A percentile compares a stretch with the other conserved stretches of the same genome.
phyloP scores from a whole-genome alignment of 345 rosid species.

The Eucalyptus caleyi region DNA sequence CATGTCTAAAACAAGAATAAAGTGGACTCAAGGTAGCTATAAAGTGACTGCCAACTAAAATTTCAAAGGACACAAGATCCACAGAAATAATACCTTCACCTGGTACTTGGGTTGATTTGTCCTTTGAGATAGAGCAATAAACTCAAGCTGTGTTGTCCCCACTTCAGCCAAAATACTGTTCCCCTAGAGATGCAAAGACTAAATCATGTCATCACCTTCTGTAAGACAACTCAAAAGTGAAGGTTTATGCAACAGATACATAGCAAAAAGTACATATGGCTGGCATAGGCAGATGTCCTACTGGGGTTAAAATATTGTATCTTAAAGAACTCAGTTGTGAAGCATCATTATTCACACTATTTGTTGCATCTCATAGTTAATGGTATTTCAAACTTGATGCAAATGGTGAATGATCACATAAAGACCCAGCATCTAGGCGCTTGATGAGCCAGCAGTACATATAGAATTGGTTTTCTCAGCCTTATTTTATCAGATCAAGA shows the following conservation, averaged over 20 bases:
- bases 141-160: slow-evolving; percentile 94
- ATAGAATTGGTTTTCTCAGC: neutral
- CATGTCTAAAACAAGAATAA: neutral
- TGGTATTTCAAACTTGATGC: neutral
- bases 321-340: neutral
- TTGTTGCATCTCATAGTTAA: neutral
- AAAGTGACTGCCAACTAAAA: neutral
- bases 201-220: neutral
- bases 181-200: slow-evolving; percentile 27
- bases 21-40: neutral
- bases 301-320: neutral
- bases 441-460: neutral
- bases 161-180: slow-evolving; percentile 89
- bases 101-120: slow-evolving; percentile 88
- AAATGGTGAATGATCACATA: neutral
- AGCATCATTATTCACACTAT: neutral
- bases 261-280: neutral
- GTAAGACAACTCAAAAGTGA: neutral
- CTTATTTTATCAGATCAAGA: neutral
- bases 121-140: slow-evolving; percentile 93
- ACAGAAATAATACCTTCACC: slow-evolving; percentile 45
- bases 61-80: neutral
- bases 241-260: neutral
- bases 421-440: neutral
- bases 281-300: neutral